These are phyloP conservation scores for Trichoderma sp. DNA, from an alignment of 2,329 filamentous ascomycete species.

Conservation along the genomic window DNA sequence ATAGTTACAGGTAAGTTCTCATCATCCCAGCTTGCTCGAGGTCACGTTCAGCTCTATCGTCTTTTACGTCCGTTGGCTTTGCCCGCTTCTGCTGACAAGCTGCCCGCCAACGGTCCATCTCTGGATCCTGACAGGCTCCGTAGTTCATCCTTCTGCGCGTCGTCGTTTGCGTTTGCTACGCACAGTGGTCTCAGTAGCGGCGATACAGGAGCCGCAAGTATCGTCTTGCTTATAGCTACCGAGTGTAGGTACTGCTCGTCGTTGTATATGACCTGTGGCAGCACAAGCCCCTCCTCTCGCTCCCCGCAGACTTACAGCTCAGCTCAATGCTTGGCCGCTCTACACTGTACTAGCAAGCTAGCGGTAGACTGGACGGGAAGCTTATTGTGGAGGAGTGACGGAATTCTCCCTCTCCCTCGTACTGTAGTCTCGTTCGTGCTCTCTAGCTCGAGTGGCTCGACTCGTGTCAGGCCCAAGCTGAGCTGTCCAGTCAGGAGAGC, in stretches of 20 bases:
- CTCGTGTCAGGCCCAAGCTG: neutral
- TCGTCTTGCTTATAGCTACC: neutral
- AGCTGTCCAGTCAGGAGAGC: slow-evolving; percentile 25
- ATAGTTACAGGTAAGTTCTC: neutral
- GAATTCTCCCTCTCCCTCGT: neutral
- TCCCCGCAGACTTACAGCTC: neutral
- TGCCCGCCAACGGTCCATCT: neutral
- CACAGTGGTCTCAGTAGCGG: neutral
- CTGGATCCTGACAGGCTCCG: neutral
- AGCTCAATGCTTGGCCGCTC: neutral
- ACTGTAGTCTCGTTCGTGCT: neutral
- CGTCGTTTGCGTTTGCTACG: neutral
- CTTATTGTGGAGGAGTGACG: slow-evolving; percentile 2
- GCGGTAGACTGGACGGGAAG: neutral
- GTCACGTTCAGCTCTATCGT: slow-evolving; percentile 11
- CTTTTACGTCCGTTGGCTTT: slow-evolving; percentile 1
- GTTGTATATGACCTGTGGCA: neutral
- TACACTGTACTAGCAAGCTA: neutral
- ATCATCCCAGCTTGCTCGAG: neutral
- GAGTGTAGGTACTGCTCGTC: neutral
- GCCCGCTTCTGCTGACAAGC: slow-evolving; percentile 24
- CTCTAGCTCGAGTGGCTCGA: neutral
- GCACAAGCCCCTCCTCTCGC: neutral
- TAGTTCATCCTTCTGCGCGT: neutral
- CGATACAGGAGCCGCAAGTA: neutral